Conservation (phyloP, 177 flowering plant genomes). For the Vitis hybrid region DNA sequence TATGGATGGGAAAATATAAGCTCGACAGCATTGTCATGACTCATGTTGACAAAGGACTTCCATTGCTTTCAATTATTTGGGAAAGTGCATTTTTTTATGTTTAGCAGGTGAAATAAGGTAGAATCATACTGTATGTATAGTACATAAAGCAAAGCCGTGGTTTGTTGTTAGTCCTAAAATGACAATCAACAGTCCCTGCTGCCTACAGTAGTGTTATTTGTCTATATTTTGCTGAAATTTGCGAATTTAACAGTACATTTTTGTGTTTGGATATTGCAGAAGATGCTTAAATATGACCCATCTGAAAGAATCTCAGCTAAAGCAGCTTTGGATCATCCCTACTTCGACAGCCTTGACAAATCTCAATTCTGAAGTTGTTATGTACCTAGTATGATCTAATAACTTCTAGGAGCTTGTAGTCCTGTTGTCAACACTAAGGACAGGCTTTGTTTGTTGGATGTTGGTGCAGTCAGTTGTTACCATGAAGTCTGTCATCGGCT, state of each 20-base stretch:
- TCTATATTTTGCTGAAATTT: neutral
- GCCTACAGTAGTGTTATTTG: neutral
- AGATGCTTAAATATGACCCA: constrained; percentile 78
- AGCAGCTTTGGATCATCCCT: constrained; percentile 86
- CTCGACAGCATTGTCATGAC: too few species aligned
- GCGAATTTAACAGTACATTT: neutral
- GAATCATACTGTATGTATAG: too few species aligned
- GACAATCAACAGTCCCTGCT: too few species aligned
- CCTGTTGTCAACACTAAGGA: neutral
- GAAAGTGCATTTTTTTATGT: too few species aligned
- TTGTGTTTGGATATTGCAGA: constrained; percentile 34
- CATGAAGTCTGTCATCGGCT: constrained; percentile 16
- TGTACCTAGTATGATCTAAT: neutral
- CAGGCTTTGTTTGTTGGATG: neutral
- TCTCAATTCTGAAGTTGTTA: constrained; percentile 61
- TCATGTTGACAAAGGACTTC: too few species aligned
- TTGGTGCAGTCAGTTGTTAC: constrained; percentile 12
- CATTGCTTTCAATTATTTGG: too few species aligned
- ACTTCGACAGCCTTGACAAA: constrained; percentile 89
- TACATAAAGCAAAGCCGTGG: too few species aligned
- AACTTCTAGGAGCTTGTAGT: neutral
- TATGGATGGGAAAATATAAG: too few species aligned
- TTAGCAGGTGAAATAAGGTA: too few species aligned
- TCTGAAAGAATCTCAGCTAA: constrained; percentile 94
- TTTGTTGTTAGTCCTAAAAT: too few species aligned